Conservation (phyloP, 2,329 filamentous ascomycete genomes). For the Sporothrix protearum region DNA sequence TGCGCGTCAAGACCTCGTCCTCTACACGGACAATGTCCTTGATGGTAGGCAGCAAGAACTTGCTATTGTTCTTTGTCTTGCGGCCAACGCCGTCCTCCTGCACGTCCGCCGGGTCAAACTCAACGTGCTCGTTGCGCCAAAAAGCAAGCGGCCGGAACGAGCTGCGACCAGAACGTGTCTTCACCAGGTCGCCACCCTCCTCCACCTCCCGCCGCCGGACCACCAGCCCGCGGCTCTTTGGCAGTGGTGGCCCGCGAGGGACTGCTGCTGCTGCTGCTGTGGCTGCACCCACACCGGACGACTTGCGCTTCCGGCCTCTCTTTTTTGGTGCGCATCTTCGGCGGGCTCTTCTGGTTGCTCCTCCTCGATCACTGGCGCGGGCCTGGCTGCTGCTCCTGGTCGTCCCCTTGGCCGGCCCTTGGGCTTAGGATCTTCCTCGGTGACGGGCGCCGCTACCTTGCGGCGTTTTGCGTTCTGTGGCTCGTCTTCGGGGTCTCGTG, state of each 20-base stretch:
- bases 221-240: conserved; percentile 53
- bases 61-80: conserved; percentile 35
- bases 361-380: not conserved
- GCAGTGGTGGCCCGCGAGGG: conserved; percentile 54
- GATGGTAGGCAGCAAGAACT: conserved; percentile 65
- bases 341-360: not conserved
- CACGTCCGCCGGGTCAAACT: conserved; percentile 61
- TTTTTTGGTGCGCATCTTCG: conserved; percentile 13
- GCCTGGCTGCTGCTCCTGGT: not conserved
- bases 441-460: conserved; percentile 12
- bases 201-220: conserved; percentile 45
- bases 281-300: conserved; percentile 45
- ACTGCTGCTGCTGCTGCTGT: conserved; percentile 45
- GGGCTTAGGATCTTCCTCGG: conserved; percentile 22
- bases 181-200: conserved; percentile 46
- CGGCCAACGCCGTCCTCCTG: conserved; percentile 40
- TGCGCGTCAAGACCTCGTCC: conserved; percentile 47
- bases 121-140: conserved; percentile 80
- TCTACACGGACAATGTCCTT: conserved; percentile 75
- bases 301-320: conserved; percentile 35
- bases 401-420: conserved; percentile 25
- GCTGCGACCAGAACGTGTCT: conserved; percentile 71
- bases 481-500: conserved; percentile 32
- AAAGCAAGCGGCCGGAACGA: conserved; percentile 76
- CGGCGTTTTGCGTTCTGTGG: conserved; percentile 26